Percentiles rank a stretch among this genome's conserved stretches.
phyloP scores from a whole-genome alignment of 176 grass and related monocot species.

The Hordeum marinum region DNA sequence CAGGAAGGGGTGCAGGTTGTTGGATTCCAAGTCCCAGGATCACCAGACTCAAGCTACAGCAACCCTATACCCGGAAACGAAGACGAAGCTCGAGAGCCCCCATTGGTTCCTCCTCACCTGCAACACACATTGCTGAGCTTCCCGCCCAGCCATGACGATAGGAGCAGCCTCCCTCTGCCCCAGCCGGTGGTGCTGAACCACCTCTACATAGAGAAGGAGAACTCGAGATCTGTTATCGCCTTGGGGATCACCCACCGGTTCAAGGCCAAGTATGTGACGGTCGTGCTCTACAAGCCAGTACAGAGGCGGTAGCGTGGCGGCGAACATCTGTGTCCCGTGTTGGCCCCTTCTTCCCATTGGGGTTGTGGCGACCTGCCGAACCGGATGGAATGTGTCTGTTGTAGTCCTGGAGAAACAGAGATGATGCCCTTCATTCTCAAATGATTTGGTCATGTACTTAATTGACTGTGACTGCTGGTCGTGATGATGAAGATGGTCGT shows the following conservation, averaged over 20 bases:
- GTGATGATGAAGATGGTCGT: conserved; percentile 30
- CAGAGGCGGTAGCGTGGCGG: conserved; percentile 60
- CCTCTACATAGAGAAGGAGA: conserved; percentile 96
- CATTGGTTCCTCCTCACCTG: conserved; percentile 66
- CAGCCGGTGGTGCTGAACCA: conserved; percentile 95
- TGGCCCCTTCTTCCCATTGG: neutral
- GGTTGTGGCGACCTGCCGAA: neutral
- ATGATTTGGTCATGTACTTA: conserved; percentile 37
- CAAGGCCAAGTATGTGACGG: conserved; percentile 81
- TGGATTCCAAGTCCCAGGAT: conserved; percentile 86
- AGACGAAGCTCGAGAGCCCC: conserved; percentile 84
- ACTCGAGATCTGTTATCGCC: conserved; percentile 70
- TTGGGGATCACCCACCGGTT: conserved; percentile 84
- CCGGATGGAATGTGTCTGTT: conserved; percentile 13
- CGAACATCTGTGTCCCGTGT: conserved; percentile 10
- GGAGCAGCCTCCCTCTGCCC: conserved; percentile 51
- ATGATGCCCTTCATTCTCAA: conserved; percentile 32
- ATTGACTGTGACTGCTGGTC: conserved; percentile 27
- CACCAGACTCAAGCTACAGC: conserved; percentile 83
- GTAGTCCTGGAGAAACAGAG: conserved; percentile 28
- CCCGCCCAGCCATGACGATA: conserved; percentile 67
- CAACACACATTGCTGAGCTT: conserved; percentile 76
- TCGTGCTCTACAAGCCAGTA: conserved; percentile 93
- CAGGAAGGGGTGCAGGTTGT: conserved; percentile 83
- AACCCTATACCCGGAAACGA: conserved; percentile 70